Base-by-base conservation (phyloP, 305 asterid genomes). In the Fraxinus baroniana region DNA sequence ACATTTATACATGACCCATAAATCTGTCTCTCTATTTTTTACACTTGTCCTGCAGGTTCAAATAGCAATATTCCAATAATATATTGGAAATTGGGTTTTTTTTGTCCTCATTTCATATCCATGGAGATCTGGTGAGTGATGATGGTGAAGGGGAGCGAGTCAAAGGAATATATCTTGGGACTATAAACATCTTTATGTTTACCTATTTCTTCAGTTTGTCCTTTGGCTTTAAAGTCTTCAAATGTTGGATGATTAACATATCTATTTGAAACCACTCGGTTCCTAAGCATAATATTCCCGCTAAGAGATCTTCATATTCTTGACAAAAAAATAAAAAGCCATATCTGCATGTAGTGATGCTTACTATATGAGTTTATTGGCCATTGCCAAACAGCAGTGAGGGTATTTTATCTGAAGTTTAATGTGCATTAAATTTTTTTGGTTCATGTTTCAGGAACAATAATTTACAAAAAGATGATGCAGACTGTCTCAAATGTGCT, bases 401-500 rank as follows among this genome's bases (percentile, higher is more conserved):
- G 41, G 70, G 28, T 39, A 46, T 52, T 32, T 78, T 77, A 66
- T 74, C 83, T 73, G 39, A 72, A 8, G 20, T 35, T 72, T 35
- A 76, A 81, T 24, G 77, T 64, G 75, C 80, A 79, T 72, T 83
- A 76, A 62, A 55, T 79, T n/a, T 35, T 81, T 70, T 80, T 79
- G 74, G 39, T 84, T 74, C 81, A 39, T 76, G 80, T 89, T 88
- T 79, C 93, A 95, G 98, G 97, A 83, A 83, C 84, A 89, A 89
- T 80, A 87, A 88, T 89, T 89, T 95, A 83, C 88, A 73, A 62
- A 85, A 76, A 80, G 91, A 92, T 71, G 99, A 95, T 78, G 89
- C 87, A 79, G 86, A 83, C 79, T 88, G 91, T 89, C 97, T 95
- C 85, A 92, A 83, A 84, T 87, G 83, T 72, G 93, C 91, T 41